phyloP scores from a whole-genome alignment of 2,329 filamentous ascomycete species.

The Aspergillus aculeatus region DNA sequence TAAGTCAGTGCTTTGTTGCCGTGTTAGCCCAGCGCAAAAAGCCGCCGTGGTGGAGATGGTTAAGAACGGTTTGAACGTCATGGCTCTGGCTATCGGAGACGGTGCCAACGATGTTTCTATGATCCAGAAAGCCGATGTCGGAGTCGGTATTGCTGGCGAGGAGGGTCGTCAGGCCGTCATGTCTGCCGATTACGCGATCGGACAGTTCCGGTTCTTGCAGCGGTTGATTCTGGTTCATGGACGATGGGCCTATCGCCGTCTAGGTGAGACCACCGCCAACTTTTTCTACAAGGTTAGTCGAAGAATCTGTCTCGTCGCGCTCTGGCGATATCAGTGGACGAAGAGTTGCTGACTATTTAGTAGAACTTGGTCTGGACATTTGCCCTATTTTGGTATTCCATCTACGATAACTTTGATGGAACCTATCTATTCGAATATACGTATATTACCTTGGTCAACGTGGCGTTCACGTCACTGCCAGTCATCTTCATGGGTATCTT shows the following conservation, averaged over 20 bases:
- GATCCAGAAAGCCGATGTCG: constrained; percentile 94
- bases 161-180: constrained; percentile 90
- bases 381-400: constrained; percentile 6
- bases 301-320: not conserved
- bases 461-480: constrained; percentile 3
- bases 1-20: constrained; percentile 7
- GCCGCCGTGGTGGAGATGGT: constrained; percentile 6
- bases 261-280: constrained; percentile 6
- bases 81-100: constrained; percentile 88
- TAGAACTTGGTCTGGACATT: constrained; percentile 9
- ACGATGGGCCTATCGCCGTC: constrained; percentile 77
- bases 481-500: constrained; percentile 8
- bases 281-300: constrained; percentile 7
- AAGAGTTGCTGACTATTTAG: not conserved
- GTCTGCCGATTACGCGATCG: constrained; percentile 92
- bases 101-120: constrained; percentile 94
- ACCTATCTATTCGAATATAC: constrained; percentile 7
- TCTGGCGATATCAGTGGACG: not conserved
- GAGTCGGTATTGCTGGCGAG: constrained; percentile 87
- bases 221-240: constrained; percentile 83
- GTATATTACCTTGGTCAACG: constrained; percentile 6
- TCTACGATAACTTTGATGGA: constrained; percentile 6
- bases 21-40: constrained; percentile 6
- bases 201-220: constrained; percentile 84
- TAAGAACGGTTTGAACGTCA: constrained; percentile 5